These are phyloP conservation scores for Tuber melanosporum DNA, from an alignment of 495 filamentous ascomycete genomes.

Conservation along the genomic window DNA sequence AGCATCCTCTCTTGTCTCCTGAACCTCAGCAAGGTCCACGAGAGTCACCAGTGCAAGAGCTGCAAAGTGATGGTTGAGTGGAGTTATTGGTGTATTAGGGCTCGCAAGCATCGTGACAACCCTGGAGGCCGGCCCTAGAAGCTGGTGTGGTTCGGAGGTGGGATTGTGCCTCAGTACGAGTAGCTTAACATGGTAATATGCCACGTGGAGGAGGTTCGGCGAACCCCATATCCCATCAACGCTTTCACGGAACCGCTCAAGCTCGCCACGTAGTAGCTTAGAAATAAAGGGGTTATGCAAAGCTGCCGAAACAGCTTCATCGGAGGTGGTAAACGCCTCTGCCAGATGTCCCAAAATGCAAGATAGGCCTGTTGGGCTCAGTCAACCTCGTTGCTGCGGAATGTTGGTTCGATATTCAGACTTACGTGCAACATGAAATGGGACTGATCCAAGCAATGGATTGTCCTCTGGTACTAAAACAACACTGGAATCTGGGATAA, in stretches of 20 bases:
- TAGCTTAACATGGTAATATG: slow-evolving; percentile 68
- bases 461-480: slow-evolving; percentile 59
- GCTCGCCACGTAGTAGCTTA: slow-evolving; percentile 45
- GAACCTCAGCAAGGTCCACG: slow-evolving; percentile 54
- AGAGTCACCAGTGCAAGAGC: slow-evolving; percentile 63
- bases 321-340: slow-evolving; percentile 46
- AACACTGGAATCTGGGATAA: slow-evolving; percentile 57
- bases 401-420: slow-evolving; percentile 41
- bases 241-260: slow-evolving; percentile 42
- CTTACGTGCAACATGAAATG: slow-evolving; percentile 65
- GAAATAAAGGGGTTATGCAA: slow-evolving; percentile 45
- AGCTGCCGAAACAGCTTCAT: slow-evolving; percentile 48
- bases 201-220: slow-evolving; percentile 53
- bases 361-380: slow-evolving; percentile 41
- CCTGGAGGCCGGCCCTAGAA: slow-evolving; percentile 58
- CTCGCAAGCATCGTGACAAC: slow-evolving; percentile 52
- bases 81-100: slow-evolving; percentile 53
- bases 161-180: slow-evolving; percentile 55
- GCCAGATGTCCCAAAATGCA: slow-evolving; percentile 47
- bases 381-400: slow-evolving; percentile 33
- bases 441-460: slow-evolving; percentile 57
- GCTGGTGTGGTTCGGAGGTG: slow-evolving; percentile 53
- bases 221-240: slow-evolving; percentile 39
- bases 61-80: slow-evolving; percentile 67
- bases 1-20: slow-evolving; percentile 41